phyloP scores from a whole-genome alignment of 2,329 filamentous ascomycete genomes.

The Arthroderma sp. region DNA sequence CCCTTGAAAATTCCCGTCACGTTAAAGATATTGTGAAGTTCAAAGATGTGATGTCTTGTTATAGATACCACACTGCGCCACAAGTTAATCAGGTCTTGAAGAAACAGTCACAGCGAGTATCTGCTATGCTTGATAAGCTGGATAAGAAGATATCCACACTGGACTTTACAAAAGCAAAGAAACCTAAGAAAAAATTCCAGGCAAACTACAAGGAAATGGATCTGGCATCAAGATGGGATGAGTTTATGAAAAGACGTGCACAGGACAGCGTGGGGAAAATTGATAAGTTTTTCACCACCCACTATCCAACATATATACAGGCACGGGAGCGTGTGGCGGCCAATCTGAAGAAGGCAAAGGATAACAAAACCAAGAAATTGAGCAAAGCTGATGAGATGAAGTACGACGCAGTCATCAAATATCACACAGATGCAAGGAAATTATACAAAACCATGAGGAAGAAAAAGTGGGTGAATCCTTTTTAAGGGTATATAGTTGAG shows the following conservation, averaged over 20 bases:
- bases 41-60: not conserved
- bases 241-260: not conserved
- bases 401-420: not conserved
- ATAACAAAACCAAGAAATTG: not conserved
- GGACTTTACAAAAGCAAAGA: no score
- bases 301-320: not conserved
- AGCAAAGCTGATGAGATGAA: not conserved
- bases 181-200: no score
- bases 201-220: no score
- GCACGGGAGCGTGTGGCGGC: not conserved
- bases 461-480: not conserved
- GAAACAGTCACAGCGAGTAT: not conserved
- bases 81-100: not conserved
- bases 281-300: not conserved
- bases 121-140: not conserved
- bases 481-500: not conserved
- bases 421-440: not conserved
- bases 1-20: not conserved
- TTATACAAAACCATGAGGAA: not conserved
- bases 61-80: not conserved
- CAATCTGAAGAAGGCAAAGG: not conserved
- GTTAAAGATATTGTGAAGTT: not conserved
- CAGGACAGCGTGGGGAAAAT: not conserved
- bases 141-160: not conserved
- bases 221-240: not conserved